Conservation (phyloP, 2,329 filamentous ascomycete genomes). For the Aureobasidium sp. region DNA sequence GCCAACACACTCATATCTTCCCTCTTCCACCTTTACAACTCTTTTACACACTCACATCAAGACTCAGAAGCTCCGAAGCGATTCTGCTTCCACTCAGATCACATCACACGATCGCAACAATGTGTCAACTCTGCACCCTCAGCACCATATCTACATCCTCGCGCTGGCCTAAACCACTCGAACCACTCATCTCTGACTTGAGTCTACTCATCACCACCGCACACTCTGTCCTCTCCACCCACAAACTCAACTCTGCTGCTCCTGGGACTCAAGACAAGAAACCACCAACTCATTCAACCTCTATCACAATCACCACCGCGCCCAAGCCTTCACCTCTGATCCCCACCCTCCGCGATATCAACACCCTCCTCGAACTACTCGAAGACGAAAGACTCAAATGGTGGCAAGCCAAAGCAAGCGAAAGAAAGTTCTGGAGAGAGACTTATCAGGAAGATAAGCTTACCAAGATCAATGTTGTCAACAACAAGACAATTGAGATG, state of each 20-base stretch:
- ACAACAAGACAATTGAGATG: neutral
- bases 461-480: neutral
- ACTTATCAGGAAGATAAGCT: neutral
- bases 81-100: too few species aligned
- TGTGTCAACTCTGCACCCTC: conserved; percentile 5
- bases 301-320: neutral
- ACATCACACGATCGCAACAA: neutral
- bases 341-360: neutral
- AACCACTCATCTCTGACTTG: neutral
- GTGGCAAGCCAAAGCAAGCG: neutral
- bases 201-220: neutral
- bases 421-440: neutral
- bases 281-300: neutral
- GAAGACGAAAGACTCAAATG: neutral
- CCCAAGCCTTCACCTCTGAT: neutral
- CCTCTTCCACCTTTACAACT: too few species aligned
- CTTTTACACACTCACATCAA: too few species aligned
- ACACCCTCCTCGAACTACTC: neutral
- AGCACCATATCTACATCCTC: neutral
- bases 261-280: too few species aligned
- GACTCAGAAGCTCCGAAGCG: too few species aligned
- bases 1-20: neutral
- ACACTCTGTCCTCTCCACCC: neutral
- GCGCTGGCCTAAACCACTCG: conserved; percentile 3
- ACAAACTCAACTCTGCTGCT: neutral